These are phyloP conservation scores for Neonectria magnoliae DNA, from an alignment of 2,329 filamentous ascomycete species.

Conservation along the genomic window DNA sequence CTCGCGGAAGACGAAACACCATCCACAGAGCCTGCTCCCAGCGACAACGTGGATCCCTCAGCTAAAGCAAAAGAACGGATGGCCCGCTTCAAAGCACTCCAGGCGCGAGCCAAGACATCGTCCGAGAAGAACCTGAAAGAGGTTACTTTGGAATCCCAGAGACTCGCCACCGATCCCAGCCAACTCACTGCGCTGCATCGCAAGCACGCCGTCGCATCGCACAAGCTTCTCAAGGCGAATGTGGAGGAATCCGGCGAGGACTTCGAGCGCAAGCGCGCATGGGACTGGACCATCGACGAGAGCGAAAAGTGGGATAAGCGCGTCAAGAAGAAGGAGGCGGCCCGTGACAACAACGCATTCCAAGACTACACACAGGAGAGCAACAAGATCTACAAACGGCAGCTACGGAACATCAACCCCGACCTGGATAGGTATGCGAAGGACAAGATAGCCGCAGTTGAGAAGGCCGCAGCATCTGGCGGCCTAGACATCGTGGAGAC, in stretches of 20 bases:
- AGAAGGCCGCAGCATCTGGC: slow-evolving; percentile 84
- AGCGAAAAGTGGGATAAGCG: slow-evolving; percentile 93
- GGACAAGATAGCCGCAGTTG: slow-evolving; percentile 85
- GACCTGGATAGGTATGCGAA: slow-evolving; percentile 87
- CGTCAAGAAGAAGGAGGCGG: slow-evolving; percentile 83
- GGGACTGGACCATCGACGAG: slow-evolving; percentile 98
- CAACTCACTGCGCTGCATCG: slow-evolving; percentile 83
- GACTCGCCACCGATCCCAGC: slow-evolving; percentile 79
- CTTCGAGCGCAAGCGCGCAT: slow-evolving; percentile 96
- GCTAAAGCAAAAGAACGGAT: slow-evolving; percentile 71
- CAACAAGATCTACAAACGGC: slow-evolving; percentile 92
- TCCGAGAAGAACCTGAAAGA: slow-evolving; percentile 82
- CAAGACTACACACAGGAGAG: slow-evolving; percentile 88
- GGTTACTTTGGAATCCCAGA: slow-evolving; percentile 83
- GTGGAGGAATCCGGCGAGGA: slow-evolving; percentile 86
- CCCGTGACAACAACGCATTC: slow-evolving; percentile 88
- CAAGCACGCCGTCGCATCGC: slow-evolving; percentile 85
- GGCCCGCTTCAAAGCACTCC: slow-evolving; percentile 87
- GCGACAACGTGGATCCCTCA: slow-evolving; percentile 45
- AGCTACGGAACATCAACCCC: slow-evolving; percentile 79
- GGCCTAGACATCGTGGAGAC: slow-evolving; percentile 94
- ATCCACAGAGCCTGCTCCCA: slow-evolving; percentile 21
- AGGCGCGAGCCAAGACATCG: slow-evolving; percentile 80
- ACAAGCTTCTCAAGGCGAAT: slow-evolving; percentile 94
- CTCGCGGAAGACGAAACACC: slow-evolving; percentile 14